Conservation (phyloP, 2,329 filamentous ascomycete genomes). For the Ophiostoma montium region DNA sequence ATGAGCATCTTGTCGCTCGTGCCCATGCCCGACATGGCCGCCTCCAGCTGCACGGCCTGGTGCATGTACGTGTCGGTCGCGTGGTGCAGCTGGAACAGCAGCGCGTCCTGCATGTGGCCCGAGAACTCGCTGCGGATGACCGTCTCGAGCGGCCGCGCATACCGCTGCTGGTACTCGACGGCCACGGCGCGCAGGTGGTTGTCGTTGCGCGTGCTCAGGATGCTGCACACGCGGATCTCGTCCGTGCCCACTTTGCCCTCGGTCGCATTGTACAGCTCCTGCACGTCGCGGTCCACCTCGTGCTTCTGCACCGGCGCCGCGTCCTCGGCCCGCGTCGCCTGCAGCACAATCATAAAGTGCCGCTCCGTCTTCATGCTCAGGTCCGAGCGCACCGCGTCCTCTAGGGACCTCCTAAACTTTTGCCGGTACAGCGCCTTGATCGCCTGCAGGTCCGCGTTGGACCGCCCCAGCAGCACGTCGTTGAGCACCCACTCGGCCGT, state of each 20-base stretch:
- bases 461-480: constrained; percentile 68
- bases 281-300: constrained; percentile 61
- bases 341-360: constrained; percentile 71
- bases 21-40: constrained; percentile 71
- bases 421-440: constrained; percentile 70
- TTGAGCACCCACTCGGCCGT: constrained; percentile 81
- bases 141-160: constrained; percentile 53
- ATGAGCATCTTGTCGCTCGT: constrained; percentile 77
- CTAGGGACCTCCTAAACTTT: constrained; percentile 51
- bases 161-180: constrained; percentile 57
- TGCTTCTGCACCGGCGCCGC: constrained; percentile 57
- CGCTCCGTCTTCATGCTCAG: constrained; percentile 74
- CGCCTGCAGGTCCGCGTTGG: constrained; percentile 74
- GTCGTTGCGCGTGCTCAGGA: constrained; percentile 63
- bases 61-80: constrained; percentile 72
- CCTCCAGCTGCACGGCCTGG: constrained; percentile 71
- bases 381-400: constrained; percentile 60
- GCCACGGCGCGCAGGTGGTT: constrained; percentile 73
- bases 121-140: constrained; percentile 73
- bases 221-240: constrained; percentile 61
- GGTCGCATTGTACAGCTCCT: constrained; percentile 63
- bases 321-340: constrained; percentile 64
- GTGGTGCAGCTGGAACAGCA: constrained; percentile 64
- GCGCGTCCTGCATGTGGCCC: constrained; percentile 80
- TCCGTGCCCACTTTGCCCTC: constrained; percentile 62